Conservation (phyloP, 1,284 basidiomycete species). For the Schizophyllum amplum region DNA sequence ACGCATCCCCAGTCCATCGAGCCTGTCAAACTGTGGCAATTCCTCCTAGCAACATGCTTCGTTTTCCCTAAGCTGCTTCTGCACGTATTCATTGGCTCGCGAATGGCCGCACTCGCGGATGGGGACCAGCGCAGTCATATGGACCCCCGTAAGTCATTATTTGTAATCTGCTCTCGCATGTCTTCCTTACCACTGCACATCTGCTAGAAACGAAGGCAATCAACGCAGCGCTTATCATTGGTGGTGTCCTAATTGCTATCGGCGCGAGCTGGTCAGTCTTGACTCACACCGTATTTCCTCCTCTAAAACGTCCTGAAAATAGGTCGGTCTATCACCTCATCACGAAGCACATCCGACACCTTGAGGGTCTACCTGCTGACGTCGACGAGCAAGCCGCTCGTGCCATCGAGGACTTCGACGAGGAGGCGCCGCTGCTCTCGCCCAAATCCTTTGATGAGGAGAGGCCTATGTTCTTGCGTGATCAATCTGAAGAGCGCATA, state of each 20-base stretch:
- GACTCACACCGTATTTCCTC: conserved; percentile 1
- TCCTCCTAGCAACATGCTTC: conserved; percentile 62
- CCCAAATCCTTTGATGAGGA: conserved; percentile 7
- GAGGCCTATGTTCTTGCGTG: background rate
- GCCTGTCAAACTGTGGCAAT: conserved; percentile 67
- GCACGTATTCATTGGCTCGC: conserved; percentile 71
- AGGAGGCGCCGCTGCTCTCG: conserved; percentile 52
- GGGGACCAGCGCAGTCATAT: conserved; percentile 66
- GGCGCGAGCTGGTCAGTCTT: conserved; percentile 56
- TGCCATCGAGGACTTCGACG: conserved; percentile 53
- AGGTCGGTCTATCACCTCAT: conserved; percentile 62
- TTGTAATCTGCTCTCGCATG: background rate
- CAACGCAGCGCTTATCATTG: conserved; percentile 49
- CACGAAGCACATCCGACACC: conserved; percentile 48
- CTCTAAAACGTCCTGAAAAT: conserved; percentile 8
- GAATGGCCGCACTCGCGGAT: conserved; percentile 67
- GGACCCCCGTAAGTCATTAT: conserved; percentile 51
- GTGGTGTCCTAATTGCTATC: conserved; percentile 47
- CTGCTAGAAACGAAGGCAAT: conserved; percentile 53
- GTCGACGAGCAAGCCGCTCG: conserved; percentile 51
- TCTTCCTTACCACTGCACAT: conserved; percentile 1
- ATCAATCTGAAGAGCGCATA: too few species aligned
- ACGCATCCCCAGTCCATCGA: conserved; percentile 50
- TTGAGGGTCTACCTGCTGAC: conserved; percentile 41
- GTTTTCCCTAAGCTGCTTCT: conserved; percentile 65